These are phyloP conservation scores for Scenedesmus sp. DNA, from an alignment of 163 green algal genomes.

Conservation along the genomic window DNA sequence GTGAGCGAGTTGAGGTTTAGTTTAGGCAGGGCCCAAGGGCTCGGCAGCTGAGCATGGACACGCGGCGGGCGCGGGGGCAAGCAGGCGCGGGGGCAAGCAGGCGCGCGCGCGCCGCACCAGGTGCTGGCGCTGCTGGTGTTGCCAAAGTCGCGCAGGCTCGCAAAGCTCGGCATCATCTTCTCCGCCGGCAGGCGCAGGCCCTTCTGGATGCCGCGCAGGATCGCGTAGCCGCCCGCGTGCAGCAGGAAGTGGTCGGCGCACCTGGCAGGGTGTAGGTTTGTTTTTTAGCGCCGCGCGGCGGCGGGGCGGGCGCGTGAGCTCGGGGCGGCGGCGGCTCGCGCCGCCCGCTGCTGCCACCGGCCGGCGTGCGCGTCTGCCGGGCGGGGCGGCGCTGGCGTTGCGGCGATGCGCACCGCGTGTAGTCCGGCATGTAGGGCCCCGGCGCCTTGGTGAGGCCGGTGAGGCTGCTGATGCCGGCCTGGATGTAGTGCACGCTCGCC, in stretches of 20 bases:
- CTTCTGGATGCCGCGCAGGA: conserved; percentile 66
- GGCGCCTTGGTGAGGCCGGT: conserved; percentile 5
- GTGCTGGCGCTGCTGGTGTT: conserved; percentile 52
- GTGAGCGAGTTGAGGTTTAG: background rate
- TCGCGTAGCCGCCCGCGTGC: conserved; percentile 67
- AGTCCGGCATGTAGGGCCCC: conserved; percentile 58
- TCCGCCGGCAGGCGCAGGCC: conserved; percentile 55
- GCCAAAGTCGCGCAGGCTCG: conserved; percentile 47
- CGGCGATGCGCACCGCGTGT: too few relatives aligned
- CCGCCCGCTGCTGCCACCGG: too few relatives aligned
- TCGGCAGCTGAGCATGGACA: too few relatives aligned
- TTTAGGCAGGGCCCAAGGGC: background rate
- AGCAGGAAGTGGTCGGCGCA: conserved; percentile 66
- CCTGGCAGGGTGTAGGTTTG: too few relatives aligned
- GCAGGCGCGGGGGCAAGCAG: too few relatives aligned
- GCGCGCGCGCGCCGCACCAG: too few relatives aligned
- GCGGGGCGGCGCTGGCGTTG: too few relatives aligned
- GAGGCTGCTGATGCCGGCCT: background rate
- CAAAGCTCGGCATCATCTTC: conserved; percentile 66
- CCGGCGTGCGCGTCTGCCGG: too few relatives aligned
- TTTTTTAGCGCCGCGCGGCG: too few relatives aligned
- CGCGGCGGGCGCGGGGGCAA: too few relatives aligned
- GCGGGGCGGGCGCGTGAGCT: too few relatives aligned
- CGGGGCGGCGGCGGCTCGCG: too few relatives aligned
- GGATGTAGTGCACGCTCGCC: conserved; percentile 49